Conservation (phyloP, 352 stramenopile species). For the Phytophthora uliginosa region DNA sequence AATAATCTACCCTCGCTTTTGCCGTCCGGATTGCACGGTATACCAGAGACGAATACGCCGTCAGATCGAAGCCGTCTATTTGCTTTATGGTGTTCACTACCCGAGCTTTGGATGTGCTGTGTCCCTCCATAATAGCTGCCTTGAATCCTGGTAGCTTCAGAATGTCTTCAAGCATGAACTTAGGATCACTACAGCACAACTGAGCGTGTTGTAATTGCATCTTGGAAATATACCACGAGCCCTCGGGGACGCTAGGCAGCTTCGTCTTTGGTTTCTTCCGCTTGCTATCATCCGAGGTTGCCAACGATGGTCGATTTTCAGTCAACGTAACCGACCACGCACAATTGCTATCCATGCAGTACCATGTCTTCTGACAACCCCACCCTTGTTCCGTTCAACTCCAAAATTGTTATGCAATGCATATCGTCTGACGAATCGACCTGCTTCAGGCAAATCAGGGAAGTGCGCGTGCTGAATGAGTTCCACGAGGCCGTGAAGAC, state of each 20-base stretch:
- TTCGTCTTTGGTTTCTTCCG: neutral
- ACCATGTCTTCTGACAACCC: neutral
- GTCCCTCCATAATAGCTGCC: neutral
- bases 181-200: neutral
- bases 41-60: neutral
- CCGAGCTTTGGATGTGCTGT: neutral
- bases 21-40: neutral
- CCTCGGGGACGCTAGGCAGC: neutral
- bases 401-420: neutral
- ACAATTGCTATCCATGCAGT: neutral
- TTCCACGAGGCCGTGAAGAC: neutral
- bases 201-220: neutral
- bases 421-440: neutral
- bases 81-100: neutral
- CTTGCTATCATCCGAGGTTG: neutral
- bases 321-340: neutral
- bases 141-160: neutral
- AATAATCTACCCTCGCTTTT: too few relatives aligned
- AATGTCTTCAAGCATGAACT: neutral
- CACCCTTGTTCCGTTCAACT: neutral
- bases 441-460: neutral
- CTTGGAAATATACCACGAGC: neutral
- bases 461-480: neutral
- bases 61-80: neutral
- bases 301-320: neutral